Evolutionary conservation across 306 rosid species (phyloP), one percentile per base, ranked within the genome.

Genomic region (Prosopis cineraria): DNA sequence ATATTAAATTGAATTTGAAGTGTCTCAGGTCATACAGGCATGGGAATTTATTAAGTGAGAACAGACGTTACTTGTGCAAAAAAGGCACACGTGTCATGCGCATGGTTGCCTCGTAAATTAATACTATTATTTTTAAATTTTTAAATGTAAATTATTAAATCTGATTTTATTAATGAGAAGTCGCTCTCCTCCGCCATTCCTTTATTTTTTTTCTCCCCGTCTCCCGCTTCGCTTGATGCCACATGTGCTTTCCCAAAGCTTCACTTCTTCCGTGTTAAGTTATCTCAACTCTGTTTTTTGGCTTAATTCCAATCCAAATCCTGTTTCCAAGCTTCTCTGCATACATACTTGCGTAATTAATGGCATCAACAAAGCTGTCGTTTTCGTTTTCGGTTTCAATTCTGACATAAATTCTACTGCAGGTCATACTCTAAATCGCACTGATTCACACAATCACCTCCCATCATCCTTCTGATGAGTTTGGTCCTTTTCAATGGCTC

Each of bases 401-500:
- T 65, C 9, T 37, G 29, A 17, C 20, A 5, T 71, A 72, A 85
- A 58, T 53, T 73, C 80, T 71, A 62, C 24, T 40, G 29, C 45
- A 52, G 3, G 52, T 68, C n/a, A 29, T 58, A 5, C 36, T 52
- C 11, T 48, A 3, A 48, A 17, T 73, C 1, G 34, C 4, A 3
- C 69, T 34, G 27, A n/a, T 65, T 37, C 2, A 64, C 70, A 3
- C 43, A 63, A 33, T 11, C 25, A 33, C 27, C 45, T 10, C 70
- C 17, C 7, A 5, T 67, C 52, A 22, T 67, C 34, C 36, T n/a
- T 53, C 78, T 85, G 79, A 78, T 77, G 89, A 76, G 81, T 89
- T 77, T 82, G 48, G 29, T 81, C 80, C 77, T 80, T 77, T 84
- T 77, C 74, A 75, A 94, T 94, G 98, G 90, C 90, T 79, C 56